Evolutionary conservation across 2,329 filamentous ascomycete species (phyloP), one percentile per base, ranked within the genome.

Genomic region (Nothopassalora personata): DNA sequence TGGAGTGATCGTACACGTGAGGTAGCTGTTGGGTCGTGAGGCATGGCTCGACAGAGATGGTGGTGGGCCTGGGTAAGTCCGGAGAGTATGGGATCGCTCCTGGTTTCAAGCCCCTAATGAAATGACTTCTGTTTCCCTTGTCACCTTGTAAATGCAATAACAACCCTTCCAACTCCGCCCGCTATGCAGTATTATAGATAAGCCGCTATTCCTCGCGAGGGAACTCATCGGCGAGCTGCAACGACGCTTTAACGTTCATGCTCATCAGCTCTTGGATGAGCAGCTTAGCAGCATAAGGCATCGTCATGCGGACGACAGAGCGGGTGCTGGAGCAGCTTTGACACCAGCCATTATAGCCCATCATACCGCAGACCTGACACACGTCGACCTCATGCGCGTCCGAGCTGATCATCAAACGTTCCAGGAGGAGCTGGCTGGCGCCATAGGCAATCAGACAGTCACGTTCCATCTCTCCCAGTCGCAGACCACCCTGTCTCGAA

Each of bases 391-490:
- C 82, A 64, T 94, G 91, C 10, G 88, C 90, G 76, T 99, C 94
- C 1, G 90, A 95, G 63, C 88, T 92, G 62, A 96, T 83, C 95
- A 99, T 99, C 60, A 99, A 80, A 39, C 94, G 86, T 76, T 99
- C 94, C 3, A 97, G 81, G 33, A 99, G 81, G 36, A 99, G 81
- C 75, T 99, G 94, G 56, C 87, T 91, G 8, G 94, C 94, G 1
- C 94, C 94, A 73, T 99, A 99, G 9, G 94, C 94, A 67, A 99
- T 97, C 63, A 99, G 75, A 76, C 94, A 99, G 79, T 99, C 94
- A 68, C 94, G 90, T 74, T 99, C 94, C 95, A 99, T 99, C 78
- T 99, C 94, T 72, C 95, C 94, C 49, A 99, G 80, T 73, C 94
- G 87, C 47, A 99, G 80, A 74, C 94, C 94, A 75, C 94, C 94